Conservation (phyloP, 225 moss, liverwort and hornwort species). For the Climacium dendroides region DNA sequence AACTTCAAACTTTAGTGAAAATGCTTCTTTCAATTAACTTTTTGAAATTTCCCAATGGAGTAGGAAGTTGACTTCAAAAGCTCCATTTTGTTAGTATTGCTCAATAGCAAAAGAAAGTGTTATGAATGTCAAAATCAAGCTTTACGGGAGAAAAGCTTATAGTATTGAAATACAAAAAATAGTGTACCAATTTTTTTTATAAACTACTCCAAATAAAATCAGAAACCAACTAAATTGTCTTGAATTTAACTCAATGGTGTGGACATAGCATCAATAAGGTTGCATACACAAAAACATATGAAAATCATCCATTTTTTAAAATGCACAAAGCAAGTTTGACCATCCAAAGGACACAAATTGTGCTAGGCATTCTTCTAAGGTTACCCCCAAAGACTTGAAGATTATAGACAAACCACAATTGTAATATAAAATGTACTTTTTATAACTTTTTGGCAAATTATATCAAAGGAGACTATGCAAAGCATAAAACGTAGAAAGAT, state of each 20-base stretch:
- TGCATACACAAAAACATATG: accelerated
- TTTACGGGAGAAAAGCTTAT: background rate
- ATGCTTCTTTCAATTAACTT: background rate
- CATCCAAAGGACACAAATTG: too few species aligned
- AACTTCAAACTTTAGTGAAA: background rate
- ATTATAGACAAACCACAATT: background rate
- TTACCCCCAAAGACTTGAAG: background rate
- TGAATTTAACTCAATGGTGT: background rate
- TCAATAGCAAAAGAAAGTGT: background rate
- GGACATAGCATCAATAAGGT: too few species aligned
- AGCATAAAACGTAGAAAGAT: background rate
- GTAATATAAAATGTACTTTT: background rate
- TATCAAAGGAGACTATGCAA: background rate
- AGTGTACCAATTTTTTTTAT: background rate
- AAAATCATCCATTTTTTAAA: background rate
- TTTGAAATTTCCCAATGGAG: accelerated
- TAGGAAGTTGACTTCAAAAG: background rate
- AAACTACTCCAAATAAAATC: background rate
- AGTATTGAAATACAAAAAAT: background rate
- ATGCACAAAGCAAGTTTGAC: accelerated
- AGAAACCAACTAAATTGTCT: background rate
- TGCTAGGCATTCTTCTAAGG: background rate
- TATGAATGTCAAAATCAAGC: background rate
- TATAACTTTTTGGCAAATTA: background rate
- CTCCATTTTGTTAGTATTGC: background rate